These are phyloP conservation scores for Fusarium veterinarium DNA, from an alignment of 2,329 filamentous ascomycete genomes.

Conservation along the genomic window DNA sequence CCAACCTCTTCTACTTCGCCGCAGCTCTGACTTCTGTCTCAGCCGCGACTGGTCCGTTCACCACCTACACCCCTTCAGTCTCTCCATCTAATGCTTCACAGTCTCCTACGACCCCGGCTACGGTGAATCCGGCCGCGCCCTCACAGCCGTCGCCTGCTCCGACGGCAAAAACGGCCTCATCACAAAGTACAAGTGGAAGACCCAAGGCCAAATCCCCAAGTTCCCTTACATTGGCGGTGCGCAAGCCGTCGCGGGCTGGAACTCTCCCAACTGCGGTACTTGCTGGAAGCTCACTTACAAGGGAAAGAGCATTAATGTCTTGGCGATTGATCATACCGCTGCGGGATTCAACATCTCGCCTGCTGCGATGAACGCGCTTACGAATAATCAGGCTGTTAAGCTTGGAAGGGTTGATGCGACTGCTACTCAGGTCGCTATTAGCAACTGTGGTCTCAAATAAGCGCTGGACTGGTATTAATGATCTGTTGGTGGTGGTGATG, in stretches of 20 bases:
- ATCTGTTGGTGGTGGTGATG: rapidly evolving
- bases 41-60: slow-evolving; percentile 47
- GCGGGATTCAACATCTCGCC: slow-evolving; percentile 66
- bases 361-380: slow-evolving; percentile 66
- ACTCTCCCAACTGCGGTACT: slow-evolving; percentile 66
- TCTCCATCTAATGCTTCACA: slow-evolving; percentile 5
- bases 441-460: slow-evolving; percentile 52
- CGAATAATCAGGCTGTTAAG: slow-evolving; percentile 59
- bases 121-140: slow-evolving; percentile 66
- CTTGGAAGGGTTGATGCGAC: slow-evolving; percentile 65
- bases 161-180: slow-evolving; percentile 75
- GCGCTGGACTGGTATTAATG: rapidly evolving
- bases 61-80: no score
- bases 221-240: slow-evolving; percentile 69
- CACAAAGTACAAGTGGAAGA: slow-evolving; percentile 68
- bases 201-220: slow-evolving; percentile 60
- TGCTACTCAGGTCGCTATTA: slow-evolving; percentile 56
- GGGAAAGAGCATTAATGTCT: slow-evolving; percentile 62
- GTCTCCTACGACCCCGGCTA: slow-evolving; percentile 81
- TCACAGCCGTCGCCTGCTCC: slow-evolving; percentile 72
- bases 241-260: slow-evolving; percentile 64
- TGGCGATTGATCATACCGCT: slow-evolving; percentile 64
- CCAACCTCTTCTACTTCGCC: slow-evolving; percentile 52
- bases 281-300: slow-evolving; percentile 68
- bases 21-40: slow-evolving; percentile 49